Base-by-base conservation (phyloP, 257 asterid species). In the Cinchona pubescens region DNA sequence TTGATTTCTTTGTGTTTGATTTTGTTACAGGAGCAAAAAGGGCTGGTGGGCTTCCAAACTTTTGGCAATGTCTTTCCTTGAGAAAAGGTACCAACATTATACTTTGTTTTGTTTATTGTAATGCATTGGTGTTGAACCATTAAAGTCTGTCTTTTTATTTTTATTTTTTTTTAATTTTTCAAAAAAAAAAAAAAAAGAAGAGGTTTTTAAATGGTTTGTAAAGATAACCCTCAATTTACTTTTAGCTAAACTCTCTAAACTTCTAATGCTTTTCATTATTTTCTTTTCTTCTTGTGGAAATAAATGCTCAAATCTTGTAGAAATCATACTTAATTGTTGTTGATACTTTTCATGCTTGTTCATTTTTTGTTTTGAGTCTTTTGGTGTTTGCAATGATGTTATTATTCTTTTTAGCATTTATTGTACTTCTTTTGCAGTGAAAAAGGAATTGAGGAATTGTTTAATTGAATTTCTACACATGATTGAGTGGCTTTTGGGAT, bases 21-120 rank as follows among this genome's bases (percentile, higher is more conserved):
- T 69, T 45, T 71, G 73, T 60, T 79, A 46, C 83, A 78, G 88
- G 86, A 81, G 83, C 75, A 78, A 79, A 81, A 82, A 84, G 84
- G 84, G 45, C 51, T 61, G 62, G 34, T 83, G 81, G 80, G 71
- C 63, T 69, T 85, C 74, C 83, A 75, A 58, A 78, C 71, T 87
- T 84, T 84, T 78, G 48, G 72, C 62, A 46, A 59, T 49, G 77
- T 55, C 72, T 5, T 79, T 80, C 74, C 59, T 71, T 69, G 80
- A 69, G 75, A 25, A 75, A 81, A 72, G 86, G n/a, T 82, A 61
- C 64, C 72, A 15, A 23, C 88, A 77, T 76, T 85, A 80, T 82
- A 81, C 82, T 83, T 64, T 82, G 64, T 25, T n/a, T 74, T 59
- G 76, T 78, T 51, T 51, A 74, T 74, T n/a, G 56, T 49, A 48